Conservation (phyloP, 2,329 filamentous ascomycete species). For the Aspergillus sp. region DNA sequence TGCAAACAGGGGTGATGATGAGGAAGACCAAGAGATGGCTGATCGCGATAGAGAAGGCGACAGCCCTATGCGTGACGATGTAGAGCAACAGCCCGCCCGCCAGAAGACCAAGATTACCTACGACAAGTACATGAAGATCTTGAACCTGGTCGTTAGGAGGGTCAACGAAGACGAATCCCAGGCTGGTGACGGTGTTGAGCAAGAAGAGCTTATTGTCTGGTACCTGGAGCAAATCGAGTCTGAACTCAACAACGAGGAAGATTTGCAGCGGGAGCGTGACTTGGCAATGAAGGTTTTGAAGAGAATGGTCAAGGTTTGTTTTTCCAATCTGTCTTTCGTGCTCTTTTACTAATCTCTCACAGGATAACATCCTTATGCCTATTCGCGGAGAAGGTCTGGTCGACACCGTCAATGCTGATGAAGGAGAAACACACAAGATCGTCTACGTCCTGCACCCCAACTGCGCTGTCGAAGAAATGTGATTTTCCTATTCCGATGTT, state of each 20-base stretch:
- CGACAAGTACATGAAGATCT: slow-evolving; percentile 88
- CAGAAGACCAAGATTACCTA: slow-evolving; percentile 86
- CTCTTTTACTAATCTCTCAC: slow-evolving; percentile 3
- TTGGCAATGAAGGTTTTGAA: slow-evolving; percentile 82
- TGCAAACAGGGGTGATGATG: slow-evolving; percentile 44
- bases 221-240: slow-evolving; percentile 89
- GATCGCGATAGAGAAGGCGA: slow-evolving; percentile 45
- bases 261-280: slow-evolving; percentile 68
- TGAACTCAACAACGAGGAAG: slow-evolving; percentile 74
- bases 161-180: slow-evolving; percentile 76
- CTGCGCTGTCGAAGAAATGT: slow-evolving; percentile 67
- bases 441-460: slow-evolving; percentile 94
- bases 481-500: slow-evolving; percentile 9
- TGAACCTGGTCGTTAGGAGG: slow-evolving; percentile 77
- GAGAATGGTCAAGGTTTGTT: slow-evolving; percentile 86
- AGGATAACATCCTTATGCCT: slow-evolving; percentile 58
- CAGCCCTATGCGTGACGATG: slow-evolving; percentile 50
- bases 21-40: slow-evolving; percentile 48
- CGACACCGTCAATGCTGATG: slow-evolving; percentile 61
- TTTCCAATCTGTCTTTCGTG: slow-evolving; percentile 1
- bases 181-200: slow-evolving; percentile 76
- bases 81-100: slow-evolving; percentile 43
- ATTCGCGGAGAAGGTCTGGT: slow-evolving; percentile 82
- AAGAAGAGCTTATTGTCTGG: slow-evolving; percentile 77
- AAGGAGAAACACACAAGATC: slow-evolving; percentile 42